Conservation (phyloP, 345 rosid species). For the Citrus medica region DNA sequence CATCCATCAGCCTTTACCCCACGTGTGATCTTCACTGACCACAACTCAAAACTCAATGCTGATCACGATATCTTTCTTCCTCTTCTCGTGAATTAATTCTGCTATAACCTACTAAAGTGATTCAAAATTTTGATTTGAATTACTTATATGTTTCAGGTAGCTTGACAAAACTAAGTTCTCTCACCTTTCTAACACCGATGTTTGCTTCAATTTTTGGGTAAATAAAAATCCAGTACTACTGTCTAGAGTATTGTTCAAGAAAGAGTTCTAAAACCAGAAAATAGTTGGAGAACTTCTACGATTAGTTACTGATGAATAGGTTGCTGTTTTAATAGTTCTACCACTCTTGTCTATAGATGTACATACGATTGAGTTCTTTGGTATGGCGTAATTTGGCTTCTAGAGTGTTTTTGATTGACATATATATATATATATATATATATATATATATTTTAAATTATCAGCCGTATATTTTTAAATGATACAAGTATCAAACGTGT, state of each 20-base stretch:
- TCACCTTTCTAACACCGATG: slow-evolving; percentile 88
- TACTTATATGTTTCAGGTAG: slow-evolving; percentile 56
- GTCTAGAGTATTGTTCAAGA: background rate
- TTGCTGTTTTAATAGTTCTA: background rate
- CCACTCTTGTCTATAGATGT: background rate
- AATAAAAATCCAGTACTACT: background rate
- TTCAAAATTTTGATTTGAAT: background rate
- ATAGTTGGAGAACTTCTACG: background rate
- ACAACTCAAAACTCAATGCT: too few species aligned
- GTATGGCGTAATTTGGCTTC: background rate
- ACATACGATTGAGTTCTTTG: background rate
- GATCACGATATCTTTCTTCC: background rate
- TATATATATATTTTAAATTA: too few species aligned
- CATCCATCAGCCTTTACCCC: too few species aligned
- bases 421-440: too few species aligned
- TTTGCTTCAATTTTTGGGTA: slow-evolving; percentile 90
- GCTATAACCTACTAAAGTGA: background rate
- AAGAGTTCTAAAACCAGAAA: background rate
- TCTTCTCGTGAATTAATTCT: background rate
- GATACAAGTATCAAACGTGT: too few species aligned
- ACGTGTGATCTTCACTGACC: too few species aligned
- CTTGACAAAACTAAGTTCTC: slow-evolving; percentile 86
- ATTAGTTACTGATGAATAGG: background rate
- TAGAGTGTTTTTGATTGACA: background rate
- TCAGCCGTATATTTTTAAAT: too few species aligned